Percentiles rank a stretch among this genome's conserved stretches.
Conservation (phyloP, 768 basidiomycete species). For the Rhodotorula babjevae region DNA sequence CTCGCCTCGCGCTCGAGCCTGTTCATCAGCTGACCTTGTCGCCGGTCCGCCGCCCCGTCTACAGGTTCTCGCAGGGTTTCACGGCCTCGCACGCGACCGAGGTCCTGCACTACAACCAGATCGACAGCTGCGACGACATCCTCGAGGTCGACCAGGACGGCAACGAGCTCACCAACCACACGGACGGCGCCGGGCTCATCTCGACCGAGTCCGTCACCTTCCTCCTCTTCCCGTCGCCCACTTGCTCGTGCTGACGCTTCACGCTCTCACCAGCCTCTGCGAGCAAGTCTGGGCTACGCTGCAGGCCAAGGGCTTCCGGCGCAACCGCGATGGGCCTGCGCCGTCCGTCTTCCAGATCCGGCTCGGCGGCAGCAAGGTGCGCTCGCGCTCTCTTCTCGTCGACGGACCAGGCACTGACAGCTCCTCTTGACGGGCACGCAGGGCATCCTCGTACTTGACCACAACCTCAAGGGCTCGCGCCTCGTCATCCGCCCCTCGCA, state of each 20-base stretch:
- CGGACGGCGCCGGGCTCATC: constrained; percentile 17
- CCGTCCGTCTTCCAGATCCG: constrained; percentile 26
- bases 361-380: constrained; percentile 16
- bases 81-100: constrained; percentile 8
- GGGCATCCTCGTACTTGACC: constrained; percentile 23
- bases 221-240: too few relatives aligned
- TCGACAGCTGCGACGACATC: constrained; percentile 10
- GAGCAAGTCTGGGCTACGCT: constrained; percentile 13
- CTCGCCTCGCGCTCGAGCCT: not conserved
- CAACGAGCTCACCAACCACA: not conserved
- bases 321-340: not conserved
- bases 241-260: not conserved
- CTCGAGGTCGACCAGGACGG: not conserved
- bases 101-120: not conserved
- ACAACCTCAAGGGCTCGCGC: not conserved
- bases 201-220: constrained; percentile 5
- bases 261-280: constrained; percentile 2
- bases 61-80: constrained; percentile 17
- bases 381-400: not conserved
- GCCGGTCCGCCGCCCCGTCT: too few relatives aligned
- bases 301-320: not conserved
- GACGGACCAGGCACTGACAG: too few relatives aligned
- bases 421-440: not conserved
- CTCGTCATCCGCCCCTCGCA: constrained; percentile 4
- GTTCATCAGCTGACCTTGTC: not conserved